These are phyloP conservation scores for Ophiocordyceps camponoti-saundersi DNA, from an alignment of 2,329 filamentous ascomycete genomes.

Conservation along the genomic window DNA sequence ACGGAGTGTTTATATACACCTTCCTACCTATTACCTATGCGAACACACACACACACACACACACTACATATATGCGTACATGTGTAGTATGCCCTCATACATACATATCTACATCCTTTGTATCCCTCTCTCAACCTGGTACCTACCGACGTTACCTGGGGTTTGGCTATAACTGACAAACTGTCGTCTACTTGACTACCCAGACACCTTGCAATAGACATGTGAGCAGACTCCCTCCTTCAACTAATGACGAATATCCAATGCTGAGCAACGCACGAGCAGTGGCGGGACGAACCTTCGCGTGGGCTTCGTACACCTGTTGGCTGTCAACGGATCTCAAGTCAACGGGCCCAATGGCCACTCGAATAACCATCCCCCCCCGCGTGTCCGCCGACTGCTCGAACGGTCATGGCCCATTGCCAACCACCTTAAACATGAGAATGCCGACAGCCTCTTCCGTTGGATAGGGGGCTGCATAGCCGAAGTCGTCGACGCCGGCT, in stretches of 20 bases:
- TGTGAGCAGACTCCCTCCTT: slow-evolving; percentile 26
- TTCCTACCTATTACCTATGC: neutral
- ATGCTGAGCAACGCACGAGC: neutral
- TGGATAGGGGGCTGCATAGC: slow-evolving; percentile 71
- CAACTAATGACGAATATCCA: neutral
- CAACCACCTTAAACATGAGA: slow-evolving; percentile 55
- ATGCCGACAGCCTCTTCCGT: slow-evolving; percentile 58
- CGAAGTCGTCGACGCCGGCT: slow-evolving; percentile 47
- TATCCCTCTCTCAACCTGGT: no score
- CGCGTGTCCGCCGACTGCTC: slow-evolving; percentile 37
- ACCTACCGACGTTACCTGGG: no score
- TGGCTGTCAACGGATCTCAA: slow-evolving; percentile 7
- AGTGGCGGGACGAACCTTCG: slow-evolving; percentile 54
- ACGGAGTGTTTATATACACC: no score
- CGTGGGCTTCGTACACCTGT: slow-evolving; percentile 49
- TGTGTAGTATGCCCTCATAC: no score
- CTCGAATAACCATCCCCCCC: slow-evolving; percentile 2
- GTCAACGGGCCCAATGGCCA: slow-evolving; percentile 1
- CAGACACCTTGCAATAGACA: slow-evolving; percentile 47
- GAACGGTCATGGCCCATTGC: slow-evolving; percentile 62
- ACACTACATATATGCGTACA: no score
- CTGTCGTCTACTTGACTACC: neutral
- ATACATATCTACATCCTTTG: no score
- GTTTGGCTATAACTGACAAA: no score
- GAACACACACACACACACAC: neutral